phyloP scores from a whole-genome alignment of 768 basidiomycete species.

The Macrolepiota dolichaula region DNA sequence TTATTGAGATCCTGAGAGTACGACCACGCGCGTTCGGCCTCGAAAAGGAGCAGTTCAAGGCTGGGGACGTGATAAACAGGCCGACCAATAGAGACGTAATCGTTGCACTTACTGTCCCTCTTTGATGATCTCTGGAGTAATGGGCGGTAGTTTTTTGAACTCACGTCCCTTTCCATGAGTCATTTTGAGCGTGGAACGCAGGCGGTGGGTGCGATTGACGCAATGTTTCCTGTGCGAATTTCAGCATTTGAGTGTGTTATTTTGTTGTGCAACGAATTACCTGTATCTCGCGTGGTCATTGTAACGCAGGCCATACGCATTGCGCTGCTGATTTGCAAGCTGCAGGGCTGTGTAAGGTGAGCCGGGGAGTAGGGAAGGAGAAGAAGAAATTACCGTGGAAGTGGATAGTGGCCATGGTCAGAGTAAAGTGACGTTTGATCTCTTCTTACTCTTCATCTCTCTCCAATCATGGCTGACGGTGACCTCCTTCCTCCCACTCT shows the following conservation, averaged over 20 bases:
- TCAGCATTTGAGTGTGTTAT: neutral
- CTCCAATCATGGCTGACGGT: slow-evolving; percentile 42
- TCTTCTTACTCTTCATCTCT: slow-evolving; percentile 6
- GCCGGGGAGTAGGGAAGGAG: slow-evolving; percentile 1
- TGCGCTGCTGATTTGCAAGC: slow-evolving; percentile 85
- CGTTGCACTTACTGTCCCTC: slow-evolving; percentile 68
- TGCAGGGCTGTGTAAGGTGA: slow-evolving; percentile 57
- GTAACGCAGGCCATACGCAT: slow-evolving; percentile 86
- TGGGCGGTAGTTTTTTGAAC: slow-evolving; percentile 77
- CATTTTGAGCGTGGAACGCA: slow-evolving; percentile 80
- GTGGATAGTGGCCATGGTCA: slow-evolving; percentile 17
- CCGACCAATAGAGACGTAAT: neutral
- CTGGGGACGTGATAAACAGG: slow-evolving; percentile 31
- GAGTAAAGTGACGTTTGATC: slow-evolving; percentile 7
- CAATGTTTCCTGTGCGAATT: slow-evolving; percentile 74
- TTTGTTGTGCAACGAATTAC: slow-evolving; percentile 32
- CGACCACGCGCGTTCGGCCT: slow-evolving; percentile 90
- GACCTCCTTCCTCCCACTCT: slow-evolving; percentile 80
- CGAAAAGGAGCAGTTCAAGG: slow-evolving; percentile 81
- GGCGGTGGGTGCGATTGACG: slow-evolving; percentile 83
- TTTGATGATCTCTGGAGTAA: slow-evolving; percentile 67
- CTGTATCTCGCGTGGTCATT: slow-evolving; percentile 86
- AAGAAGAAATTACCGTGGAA: slow-evolving; percentile 33
- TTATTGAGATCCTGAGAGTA: slow-evolving; percentile 77
- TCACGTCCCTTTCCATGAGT: slow-evolving; percentile 88